Evolutionary conservation across 2,329 filamentous ascomycete genomes (phyloP).

Genomic region (Sordariomycetes sp.): DNA sequence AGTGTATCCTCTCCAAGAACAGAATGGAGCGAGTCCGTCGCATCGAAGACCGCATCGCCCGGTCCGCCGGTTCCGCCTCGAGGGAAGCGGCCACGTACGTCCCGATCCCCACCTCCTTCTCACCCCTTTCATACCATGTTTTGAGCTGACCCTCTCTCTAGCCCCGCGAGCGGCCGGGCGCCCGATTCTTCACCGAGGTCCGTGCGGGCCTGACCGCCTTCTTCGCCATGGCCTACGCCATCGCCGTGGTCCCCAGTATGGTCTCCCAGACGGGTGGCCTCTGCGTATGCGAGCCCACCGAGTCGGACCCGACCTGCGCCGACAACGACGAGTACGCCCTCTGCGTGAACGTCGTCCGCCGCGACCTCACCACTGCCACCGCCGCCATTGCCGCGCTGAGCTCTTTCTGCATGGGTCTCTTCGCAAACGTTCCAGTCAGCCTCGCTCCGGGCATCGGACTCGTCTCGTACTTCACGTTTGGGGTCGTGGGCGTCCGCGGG

Average conservation of each 20-base stretch:
- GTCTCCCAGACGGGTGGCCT: slow-evolving; percentile 10
- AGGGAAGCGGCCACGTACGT: slow-evolving; percentile 58
- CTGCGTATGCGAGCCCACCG: slow-evolving; percentile 12
- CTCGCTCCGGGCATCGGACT: slow-evolving; percentile 41
- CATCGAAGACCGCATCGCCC: slow-evolving; percentile 29
- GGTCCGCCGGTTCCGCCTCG: slow-evolving; percentile 56
- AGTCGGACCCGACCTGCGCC: slow-evolving; percentile 40
- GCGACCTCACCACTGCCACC: slow-evolving; percentile 75
- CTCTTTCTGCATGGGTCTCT: slow-evolving; percentile 71
- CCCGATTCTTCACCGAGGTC: slow-evolving; percentile 51
- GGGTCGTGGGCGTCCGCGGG: slow-evolving; percentile 64
- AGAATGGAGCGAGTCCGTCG: background rate
- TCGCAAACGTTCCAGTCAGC: slow-evolving; percentile 56
- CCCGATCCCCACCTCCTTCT: background rate
- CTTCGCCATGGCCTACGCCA: slow-evolving; percentile 15
- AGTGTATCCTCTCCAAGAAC: background rate
- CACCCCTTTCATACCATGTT: background rate
- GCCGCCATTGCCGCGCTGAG: slow-evolving; percentile 71
- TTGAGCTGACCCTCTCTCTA: slow-evolving; percentile 3
- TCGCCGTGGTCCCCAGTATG: slow-evolving; percentile 13
- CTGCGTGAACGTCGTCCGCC: slow-evolving; percentile 55
- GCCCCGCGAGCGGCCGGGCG: slow-evolving; percentile 38
- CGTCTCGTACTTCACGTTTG: slow-evolving; percentile 80
- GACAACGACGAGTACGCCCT: slow-evolving; percentile 47
- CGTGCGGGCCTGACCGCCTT: slow-evolving; percentile 49